Evolutionary conservation across 2,329 filamentous ascomycete species (phyloP).

Genomic region (Bimuria novae-zelandiae): DNA sequence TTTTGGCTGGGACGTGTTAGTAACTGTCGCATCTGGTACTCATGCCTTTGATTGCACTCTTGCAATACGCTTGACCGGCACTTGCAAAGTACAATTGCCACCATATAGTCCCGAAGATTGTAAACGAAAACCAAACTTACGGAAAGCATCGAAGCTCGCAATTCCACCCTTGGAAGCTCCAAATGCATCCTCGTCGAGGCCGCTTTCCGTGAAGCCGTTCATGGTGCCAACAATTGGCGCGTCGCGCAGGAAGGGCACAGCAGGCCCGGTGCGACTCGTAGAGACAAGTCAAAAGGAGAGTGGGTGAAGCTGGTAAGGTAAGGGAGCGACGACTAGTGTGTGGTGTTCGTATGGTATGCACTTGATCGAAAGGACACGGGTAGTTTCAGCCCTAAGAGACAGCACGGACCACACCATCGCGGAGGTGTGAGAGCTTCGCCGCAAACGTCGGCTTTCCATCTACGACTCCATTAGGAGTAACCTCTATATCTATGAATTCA

Average conservation of each 20-base stretch:
- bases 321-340: slow-evolving; percentile 23
- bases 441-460: slow-evolving; percentile 6
- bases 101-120: slow-evolving; percentile 1
- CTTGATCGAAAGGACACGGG: slow-evolving; percentile 42
- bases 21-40: neutral
- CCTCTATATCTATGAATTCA: too few species aligned
- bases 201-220: slow-evolving; percentile 74
- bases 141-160: slow-evolving; percentile 95
- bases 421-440: slow-evolving; percentile 26
- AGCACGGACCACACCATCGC: slow-evolving; percentile 18
- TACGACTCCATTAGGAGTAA: neutral
- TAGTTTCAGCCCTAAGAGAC: slow-evolving; percentile 31
- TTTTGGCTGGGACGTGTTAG: slow-evolving; percentile 71
- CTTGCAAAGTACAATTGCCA: neutral
- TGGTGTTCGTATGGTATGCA: slow-evolving; percentile 8
- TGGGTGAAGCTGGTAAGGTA: slow-evolving; percentile 9
- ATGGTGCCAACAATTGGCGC: slow-evolving; percentile 52
- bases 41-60: neutral
- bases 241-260: slow-evolving; percentile 27
- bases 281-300: slow-evolving; percentile 13
- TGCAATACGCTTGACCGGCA: slow-evolving; percentile 7
- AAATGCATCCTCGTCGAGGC: slow-evolving; percentile 79
- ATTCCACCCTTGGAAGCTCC: slow-evolving; percentile 67
- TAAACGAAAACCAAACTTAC: slow-evolving; percentile 60
- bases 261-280: slow-evolving; percentile 31